Base-by-base conservation (phyloP, 1,284 basidiomycete genomes). In the Cutaneotrichosporon sp. region DNA sequence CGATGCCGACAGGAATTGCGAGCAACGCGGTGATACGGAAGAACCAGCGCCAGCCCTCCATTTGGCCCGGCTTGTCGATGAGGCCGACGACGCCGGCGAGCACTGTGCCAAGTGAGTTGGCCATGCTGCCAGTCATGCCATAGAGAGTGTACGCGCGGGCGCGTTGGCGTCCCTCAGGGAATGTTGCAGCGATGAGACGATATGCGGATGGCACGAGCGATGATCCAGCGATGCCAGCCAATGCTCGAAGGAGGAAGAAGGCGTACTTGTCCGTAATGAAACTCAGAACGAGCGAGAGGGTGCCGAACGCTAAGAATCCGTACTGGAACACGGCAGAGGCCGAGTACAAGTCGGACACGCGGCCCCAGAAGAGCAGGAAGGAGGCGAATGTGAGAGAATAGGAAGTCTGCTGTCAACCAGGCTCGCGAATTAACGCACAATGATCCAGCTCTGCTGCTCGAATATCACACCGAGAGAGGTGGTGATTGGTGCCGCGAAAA, bases 11-110 rank as follows among this genome's bases (percentile, higher is more conserved):
- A 4, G 61, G 63, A 34, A 66, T 67, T 8, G 21, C 21, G 30
- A 46, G 14, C 62, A 73, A 60, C 62, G 81, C 63, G 65, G 80
- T 31, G 70, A 80, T 32, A 56, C 74, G 49, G 72, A 82, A 73
- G 75, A 81, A 75, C 79, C 80, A 72, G 21, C 69, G 49, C 76
- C 76, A 71, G 58, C 67, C 46, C 42, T 73, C 56, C 71, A 79
- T 69, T 66, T 77, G 68, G 49, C 80, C 69, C 13, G 63, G 51
- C 66, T 72, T 60, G 66, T 74, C 57, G 73, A 80, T 69, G 66
- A 77, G 65, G 62, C 71, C 68, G 61, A 78, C 59, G 14, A 74
- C 40, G 7, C 71, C 76, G 8, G 72, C 73, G 63, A 75, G 63
- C 63, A 73, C 55, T 21, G 71, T 68, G 30, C 70, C 74, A 4